phyloP scores from a whole-genome alignment of 257 asterid species.

The Pogostemon cablin region DNA sequence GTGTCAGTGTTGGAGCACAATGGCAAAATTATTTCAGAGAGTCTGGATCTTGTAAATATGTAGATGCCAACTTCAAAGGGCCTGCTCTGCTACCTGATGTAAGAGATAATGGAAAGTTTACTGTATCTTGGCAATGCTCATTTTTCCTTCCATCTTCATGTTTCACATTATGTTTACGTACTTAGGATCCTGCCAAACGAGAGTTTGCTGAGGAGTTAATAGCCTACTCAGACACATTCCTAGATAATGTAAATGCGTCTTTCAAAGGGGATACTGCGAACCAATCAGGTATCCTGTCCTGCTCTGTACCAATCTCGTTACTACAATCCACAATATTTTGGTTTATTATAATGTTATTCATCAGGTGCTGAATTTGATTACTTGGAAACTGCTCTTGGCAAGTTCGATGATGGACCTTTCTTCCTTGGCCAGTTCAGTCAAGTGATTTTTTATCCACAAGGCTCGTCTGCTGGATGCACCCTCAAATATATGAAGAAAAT shows the following conservation, averaged over 20 bases:
- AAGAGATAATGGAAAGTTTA: conserved; percentile 20
- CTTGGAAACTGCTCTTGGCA: conserved; percentile 59
- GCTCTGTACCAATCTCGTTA: conserved; percentile 9
- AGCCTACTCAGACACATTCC: conserved; percentile 41
- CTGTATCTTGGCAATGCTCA: background rate
- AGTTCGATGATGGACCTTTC: conserved; percentile 66
- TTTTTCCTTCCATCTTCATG: background rate
- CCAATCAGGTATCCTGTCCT: conserved; percentile 44
- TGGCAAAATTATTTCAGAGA: conserved; percentile 57
- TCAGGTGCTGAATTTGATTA: conserved; percentile 60
- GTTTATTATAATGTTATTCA: conserved; percentile 18
- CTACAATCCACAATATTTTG: conserved; percentile 4
- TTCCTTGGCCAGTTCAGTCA: conserved; percentile 68
- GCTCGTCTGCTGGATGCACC: background rate
- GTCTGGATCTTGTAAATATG: conserved; percentile 55
- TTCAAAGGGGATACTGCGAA: conserved; percentile 51
- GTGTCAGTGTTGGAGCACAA: conserved; percentile 67
- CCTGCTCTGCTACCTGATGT: conserved; percentile 57
- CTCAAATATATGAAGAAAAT: background rate
- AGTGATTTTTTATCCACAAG: conserved; percentile 18
- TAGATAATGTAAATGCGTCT: conserved; percentile 34
- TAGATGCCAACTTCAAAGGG: conserved; percentile 58
- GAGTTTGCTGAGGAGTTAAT: conserved; percentile 56
- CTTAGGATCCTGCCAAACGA: conserved; percentile 51
- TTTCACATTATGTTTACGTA: conserved; percentile 2